These are phyloP conservation scores for Neurospora crassa DNA, from an alignment of 2,329 filamentous ascomycete genomes.

Conservation along the genomic window DNA sequence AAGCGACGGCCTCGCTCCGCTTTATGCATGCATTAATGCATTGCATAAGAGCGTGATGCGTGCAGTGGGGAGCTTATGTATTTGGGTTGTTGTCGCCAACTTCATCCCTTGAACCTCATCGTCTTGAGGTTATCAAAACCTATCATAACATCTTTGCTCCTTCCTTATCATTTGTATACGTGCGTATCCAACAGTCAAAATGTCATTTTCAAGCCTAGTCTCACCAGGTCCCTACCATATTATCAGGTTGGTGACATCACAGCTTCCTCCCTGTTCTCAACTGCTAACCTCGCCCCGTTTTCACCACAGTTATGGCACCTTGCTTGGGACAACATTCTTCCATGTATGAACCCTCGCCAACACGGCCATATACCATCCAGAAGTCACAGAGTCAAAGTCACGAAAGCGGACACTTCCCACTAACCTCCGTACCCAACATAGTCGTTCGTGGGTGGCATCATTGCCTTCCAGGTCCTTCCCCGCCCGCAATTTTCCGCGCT, in stretches of 20 bases:
- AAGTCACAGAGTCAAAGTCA: not conserved
- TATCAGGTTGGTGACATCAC: conserved; percentile 34
- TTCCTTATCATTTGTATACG: not conserved
- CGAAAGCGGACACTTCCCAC: not conserved
- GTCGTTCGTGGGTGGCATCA: conserved; percentile 67
- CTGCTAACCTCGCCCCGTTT: conserved; percentile 8
- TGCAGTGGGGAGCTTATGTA: not conserved
- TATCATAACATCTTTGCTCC: not conserved
- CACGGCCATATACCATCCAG: not conserved
- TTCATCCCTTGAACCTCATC: conserved; percentile 4
- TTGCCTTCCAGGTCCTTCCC: conserved; percentile 68
- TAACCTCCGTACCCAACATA: conserved; percentile 23
- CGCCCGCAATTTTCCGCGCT: conserved; percentile 73
- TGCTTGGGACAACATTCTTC: conserved; percentile 80
- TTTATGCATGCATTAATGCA: not conserved
- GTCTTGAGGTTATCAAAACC: conserved; percentile 1
- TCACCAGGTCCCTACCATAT: conserved; percentile 68
- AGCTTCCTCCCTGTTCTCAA: not conserved
- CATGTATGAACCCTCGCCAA: conserved; percentile 42
- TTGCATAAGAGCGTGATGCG: not conserved
- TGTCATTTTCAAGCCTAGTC: conserved; percentile 44
- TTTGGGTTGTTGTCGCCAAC: not conserved
- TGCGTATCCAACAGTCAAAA: conserved; percentile 20
- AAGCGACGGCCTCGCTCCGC: not conserved
- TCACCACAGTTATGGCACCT: conserved; percentile 64